Evolutionary conservation across 2,329 filamentous ascomycete species (phyloP), one percentile per base, ranked within the genome.

Genomic region (Talaromyces sp.): DNA sequence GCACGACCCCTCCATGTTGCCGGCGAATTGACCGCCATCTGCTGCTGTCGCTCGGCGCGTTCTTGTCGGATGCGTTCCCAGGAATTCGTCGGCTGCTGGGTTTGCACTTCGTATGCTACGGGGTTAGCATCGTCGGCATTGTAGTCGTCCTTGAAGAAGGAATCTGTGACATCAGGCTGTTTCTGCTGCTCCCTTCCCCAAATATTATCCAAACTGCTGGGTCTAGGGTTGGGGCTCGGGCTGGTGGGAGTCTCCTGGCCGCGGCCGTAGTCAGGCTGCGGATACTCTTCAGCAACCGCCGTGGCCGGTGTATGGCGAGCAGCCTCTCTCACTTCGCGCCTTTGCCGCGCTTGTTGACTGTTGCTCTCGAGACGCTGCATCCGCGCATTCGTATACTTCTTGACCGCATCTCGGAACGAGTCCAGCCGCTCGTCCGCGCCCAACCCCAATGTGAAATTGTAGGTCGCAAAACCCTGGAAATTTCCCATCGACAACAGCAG

Each of bases 31-130:
- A n/a, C 19, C n/a, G 42, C 25, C 25, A 39, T 19, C 47, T 42
- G 52, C 32, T 47, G 57, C 39, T 36, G 54, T 9, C 27, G 36
- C 55, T 58, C 28, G 44, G 56, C 49, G 54, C 65, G 72, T 58
- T 74, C 71, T 55, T 67, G 68, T 62, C 76, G 67, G 42, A 78
- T 70, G 11, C 74, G 72, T 15, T 74, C 75, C 76, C 76, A 78
- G 27, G 71, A 69, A 64, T 73, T 74, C 53, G 52, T 57, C 28
- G 8, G 44, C 33, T 19, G 54, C 25, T 30, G 42, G 8, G 8
- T 47, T 47, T 69, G 64, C 63, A 75, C 72, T 52, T 76, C 73
- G 2, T 66, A 62, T 13, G 72, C 72, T 3, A 70, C 71, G 13
- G 75, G 74, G 55, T 73, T 76, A 4, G 74, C 73, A 62, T 77